Evolutionary conservation across 257 asterid genomes (phyloP).

Genomic region (Scutellaria baicalensis): DNA sequence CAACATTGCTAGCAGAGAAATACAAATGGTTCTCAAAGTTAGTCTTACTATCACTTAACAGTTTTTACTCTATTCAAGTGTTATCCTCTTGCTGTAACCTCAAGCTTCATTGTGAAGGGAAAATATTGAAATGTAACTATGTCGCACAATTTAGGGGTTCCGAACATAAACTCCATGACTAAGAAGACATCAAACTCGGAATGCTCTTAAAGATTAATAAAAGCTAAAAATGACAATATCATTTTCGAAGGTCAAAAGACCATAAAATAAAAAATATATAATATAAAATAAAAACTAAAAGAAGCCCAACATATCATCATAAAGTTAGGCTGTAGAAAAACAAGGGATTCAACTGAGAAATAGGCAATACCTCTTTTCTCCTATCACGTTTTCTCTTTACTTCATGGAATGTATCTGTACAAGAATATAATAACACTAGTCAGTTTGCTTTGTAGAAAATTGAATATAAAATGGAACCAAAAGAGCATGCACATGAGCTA

Average conservation of each 20-base stretch:
- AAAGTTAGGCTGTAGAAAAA: background rate
- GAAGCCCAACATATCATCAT: background rate
- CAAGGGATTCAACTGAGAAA: background rate
- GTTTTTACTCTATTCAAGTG: background rate
- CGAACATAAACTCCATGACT: background rate
- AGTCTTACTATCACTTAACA: background rate
- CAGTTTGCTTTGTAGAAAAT: slow-evolving; percentile 15
- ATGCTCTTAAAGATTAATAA: background rate
- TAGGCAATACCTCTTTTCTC: slow-evolving; percentile 60
- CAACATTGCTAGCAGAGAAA: background rate
- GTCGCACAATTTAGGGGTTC: background rate
- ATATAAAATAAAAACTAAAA: background rate
- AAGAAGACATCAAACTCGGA: background rate
- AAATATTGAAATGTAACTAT: background rate
- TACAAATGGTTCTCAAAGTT: background rate
- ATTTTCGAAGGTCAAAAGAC: background rate
- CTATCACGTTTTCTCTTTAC: slow-evolving; percentile 74
- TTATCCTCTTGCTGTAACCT: background rate
- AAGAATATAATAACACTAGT: slow-evolving; percentile 13
- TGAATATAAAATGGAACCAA: slow-evolving; percentile 1
- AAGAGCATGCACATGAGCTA: background rate
- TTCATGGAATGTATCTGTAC: slow-evolving; percentile 85
- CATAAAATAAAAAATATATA: background rate
- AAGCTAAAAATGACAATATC: background rate
- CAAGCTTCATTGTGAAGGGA: background rate